Conservation (phyloP, 2,329 filamentous ascomycete species). For the Scolecobasidium constrictum region DNA sequence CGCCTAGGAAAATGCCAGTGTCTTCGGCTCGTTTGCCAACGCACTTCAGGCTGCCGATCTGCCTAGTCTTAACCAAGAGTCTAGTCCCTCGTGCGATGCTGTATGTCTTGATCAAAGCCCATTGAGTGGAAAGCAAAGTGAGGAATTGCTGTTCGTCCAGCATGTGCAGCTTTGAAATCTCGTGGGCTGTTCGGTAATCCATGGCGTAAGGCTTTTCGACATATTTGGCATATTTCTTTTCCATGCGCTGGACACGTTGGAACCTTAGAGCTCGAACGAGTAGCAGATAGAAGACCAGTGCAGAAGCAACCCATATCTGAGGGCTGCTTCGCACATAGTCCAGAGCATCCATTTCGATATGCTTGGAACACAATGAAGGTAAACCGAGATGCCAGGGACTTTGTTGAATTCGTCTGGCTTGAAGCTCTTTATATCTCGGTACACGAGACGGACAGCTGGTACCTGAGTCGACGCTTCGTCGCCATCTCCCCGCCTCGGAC, state of each 20-base stretch:
- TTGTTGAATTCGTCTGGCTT: no score
- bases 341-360: neutral
- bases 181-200: neutral
- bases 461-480: no score
- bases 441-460: no score
- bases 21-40: neutral
- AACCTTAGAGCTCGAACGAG: neutral
- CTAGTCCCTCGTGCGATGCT: neutral
- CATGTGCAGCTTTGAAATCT: neutral
- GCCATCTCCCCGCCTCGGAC: no score
- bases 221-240: neutral
- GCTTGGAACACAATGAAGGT: no score
- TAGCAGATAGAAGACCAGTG: neutral
- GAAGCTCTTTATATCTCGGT: no score
- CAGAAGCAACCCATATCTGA: neutral
- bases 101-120: neutral
- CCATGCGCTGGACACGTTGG: neutral
- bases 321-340: neutral
- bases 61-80: neutral
- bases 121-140: neutral
- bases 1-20: neutral
- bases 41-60: neutral
- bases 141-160: neutral
- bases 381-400: no score
- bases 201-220: constrained; percentile 1